phyloP scores from a whole-genome alignment of 1,284 basidiomycete species.

The Salmacisia buchloeana region DNA sequence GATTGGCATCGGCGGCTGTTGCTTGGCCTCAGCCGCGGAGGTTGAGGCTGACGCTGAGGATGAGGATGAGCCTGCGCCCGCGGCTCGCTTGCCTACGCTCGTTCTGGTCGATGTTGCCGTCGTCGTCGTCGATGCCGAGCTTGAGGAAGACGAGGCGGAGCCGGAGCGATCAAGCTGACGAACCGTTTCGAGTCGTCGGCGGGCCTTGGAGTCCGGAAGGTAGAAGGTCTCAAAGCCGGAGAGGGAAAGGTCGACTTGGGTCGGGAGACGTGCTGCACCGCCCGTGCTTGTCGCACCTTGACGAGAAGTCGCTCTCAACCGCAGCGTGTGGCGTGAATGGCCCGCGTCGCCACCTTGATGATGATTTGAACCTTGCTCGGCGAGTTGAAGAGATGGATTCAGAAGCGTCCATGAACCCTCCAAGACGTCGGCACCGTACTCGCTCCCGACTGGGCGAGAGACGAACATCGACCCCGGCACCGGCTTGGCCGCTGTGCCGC shows the following conservation, averaged over 20 bases:
- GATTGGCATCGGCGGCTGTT: constrained; percentile 8
- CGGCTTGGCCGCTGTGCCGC: too few relatives aligned
- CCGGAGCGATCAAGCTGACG: neutral
- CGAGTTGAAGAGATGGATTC: too few relatives aligned
- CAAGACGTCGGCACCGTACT: neutral
- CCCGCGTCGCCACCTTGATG: too few relatives aligned
- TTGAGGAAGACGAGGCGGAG: neutral
- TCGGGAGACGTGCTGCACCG: neutral
- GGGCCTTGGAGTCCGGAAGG: neutral
- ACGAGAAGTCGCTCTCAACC: too few relatives aligned
- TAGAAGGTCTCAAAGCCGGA: constrained; percentile 2
- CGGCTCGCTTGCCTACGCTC: neutral
- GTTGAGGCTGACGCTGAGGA: neutral
- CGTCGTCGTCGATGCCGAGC: neutral
- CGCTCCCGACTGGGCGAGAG: neutral
- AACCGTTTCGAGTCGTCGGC: neutral
- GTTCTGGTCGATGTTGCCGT: neutral
- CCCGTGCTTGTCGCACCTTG: too few relatives aligned
- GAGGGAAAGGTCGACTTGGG: neutral
- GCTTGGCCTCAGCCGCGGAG: neutral
- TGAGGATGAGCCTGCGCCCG: too few relatives aligned
- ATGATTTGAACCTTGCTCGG: too few relatives aligned
- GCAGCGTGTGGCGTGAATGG: too few relatives aligned
- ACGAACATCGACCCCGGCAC: neutral
- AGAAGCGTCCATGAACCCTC: neutral